Evolutionary conservation across 2,329 filamentous ascomycete species (phyloP), one percentile per base, ranked within the genome.

Genomic region (Corynespora cassiicola): DNA sequence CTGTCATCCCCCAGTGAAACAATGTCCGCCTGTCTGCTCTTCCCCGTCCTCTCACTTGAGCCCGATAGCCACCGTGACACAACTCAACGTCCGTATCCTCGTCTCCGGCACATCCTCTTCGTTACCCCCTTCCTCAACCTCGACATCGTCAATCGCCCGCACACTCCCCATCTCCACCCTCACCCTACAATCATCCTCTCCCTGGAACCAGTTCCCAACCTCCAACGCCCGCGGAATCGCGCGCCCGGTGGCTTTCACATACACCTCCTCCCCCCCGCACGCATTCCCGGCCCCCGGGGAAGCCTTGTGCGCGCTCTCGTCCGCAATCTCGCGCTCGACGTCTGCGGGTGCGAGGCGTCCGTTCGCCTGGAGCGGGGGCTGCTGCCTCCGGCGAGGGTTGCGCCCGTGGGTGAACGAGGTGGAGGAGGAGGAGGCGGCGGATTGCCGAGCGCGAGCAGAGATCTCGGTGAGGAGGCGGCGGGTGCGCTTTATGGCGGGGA

Each of bases 71-170:
- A 68, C 57, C 9, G 56, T 65, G 21, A 68, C 50, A 2, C 53
- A 53, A 48, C 63, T 67, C 29, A 67, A 17, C 19, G 39, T 61
- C 33, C 65, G 52, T 30, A 75, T 64, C 47, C 72, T 61, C 36
- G 69, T 71, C 53, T 74, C 70, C 0, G 69, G 68, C 2, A 71
- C 40, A 14, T 63, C 63, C 12, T 67, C 64, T 17, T 15, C 32
- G 12, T 50, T 21, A 28, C 34, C 28, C 29, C n/a, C 20, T 9
- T 31, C 21, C 29, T 14, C 29, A 26, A 59, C 52, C 24, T 82
- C 70, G 19, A 89, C 70, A 62, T 89, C 86, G 57, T 90, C 86
- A 28, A 89, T 75, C 2, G 82, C 79, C n/a, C 74, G 75, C 11
- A 86, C 73, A 33, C 78, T 87, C 39, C 79, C 77, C 29, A 85